Evolutionary conservation across 495 filamentous ascomycete species (phyloP).

Genomic region (Aspergillus cristatus): DNA sequence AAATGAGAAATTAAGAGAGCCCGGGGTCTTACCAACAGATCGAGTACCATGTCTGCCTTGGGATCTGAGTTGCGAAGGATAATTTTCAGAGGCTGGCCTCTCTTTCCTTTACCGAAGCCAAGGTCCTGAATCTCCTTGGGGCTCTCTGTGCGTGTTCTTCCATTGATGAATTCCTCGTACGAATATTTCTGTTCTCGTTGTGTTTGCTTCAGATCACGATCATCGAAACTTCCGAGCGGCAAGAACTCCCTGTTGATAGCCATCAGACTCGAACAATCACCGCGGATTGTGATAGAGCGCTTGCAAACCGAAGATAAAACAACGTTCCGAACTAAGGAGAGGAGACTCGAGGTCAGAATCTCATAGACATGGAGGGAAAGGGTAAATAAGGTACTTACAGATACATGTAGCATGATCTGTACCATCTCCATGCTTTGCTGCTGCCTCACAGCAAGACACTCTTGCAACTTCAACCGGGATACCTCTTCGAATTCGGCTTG

Average conservation of each 20-base stretch:
- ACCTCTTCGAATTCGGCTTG: conserved; percentile 8
- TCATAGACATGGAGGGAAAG: neutral
- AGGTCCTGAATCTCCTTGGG: conserved; percentile 1
- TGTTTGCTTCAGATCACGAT: conserved; percentile 18
- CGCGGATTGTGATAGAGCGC: no score
- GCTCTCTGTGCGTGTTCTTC: neutral
- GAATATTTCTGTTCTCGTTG: conserved; percentile 13
- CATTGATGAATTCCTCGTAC: conserved; percentile 20
- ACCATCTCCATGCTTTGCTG: conserved; percentile 42
- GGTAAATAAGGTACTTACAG: conserved; percentile 14
- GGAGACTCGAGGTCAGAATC: neutral
- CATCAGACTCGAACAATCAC: neutral
- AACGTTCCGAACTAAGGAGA: conserved; percentile 18
- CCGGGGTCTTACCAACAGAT: conserved; percentile 29
- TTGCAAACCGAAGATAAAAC: conserved; percentile 25
- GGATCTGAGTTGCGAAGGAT: conserved; percentile 22
- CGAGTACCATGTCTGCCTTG: conserved; percentile 32
- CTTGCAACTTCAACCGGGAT: conserved; percentile 3
- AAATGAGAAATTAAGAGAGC: neutral
- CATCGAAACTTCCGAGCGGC: conserved; percentile 20
- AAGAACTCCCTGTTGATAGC: conserved; percentile 21
- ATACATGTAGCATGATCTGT: conserved; percentile 37
- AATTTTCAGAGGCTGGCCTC: conserved; percentile 21
- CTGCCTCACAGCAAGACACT: conserved; percentile 12
- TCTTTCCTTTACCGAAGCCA: conserved; percentile 14